phyloP scores from a whole-genome alignment of 768 basidiomycete species.

The Lactifluus pinguis region DNA sequence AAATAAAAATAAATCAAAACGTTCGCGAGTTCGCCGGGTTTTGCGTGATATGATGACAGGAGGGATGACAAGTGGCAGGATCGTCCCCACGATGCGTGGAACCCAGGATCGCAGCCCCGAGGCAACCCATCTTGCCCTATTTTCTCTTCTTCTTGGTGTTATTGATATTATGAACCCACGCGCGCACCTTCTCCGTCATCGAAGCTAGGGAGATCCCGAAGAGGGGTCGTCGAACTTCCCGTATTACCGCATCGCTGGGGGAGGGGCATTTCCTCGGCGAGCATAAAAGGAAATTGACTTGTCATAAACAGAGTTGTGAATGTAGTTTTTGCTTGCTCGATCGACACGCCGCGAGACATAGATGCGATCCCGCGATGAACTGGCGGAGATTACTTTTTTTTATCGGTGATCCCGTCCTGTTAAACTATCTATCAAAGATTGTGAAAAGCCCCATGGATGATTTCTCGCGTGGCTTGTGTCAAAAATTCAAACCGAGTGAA shows the following conservation, averaged over 20 bases:
- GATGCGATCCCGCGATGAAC: slow-evolving; percentile 6
- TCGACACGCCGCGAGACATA: slow-evolving; percentile 9
- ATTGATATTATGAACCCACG: not conserved
- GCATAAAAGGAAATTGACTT: slow-evolving; percentile 9
- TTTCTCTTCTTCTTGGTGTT: not conserved
- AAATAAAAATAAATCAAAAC: too few species aligned
- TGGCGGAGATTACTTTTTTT: slow-evolving; percentile 3
- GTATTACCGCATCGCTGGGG: too few species aligned
- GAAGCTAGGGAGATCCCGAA: slow-evolving; percentile 6
- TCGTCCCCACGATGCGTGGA: slow-evolving; percentile 22
- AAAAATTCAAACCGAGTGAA: too few species aligned
- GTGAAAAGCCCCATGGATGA: too few species aligned
- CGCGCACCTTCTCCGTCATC: not conserved
- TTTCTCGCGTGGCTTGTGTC: too few species aligned
- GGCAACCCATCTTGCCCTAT: not conserved
- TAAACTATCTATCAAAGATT: too few species aligned
- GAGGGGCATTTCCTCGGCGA: not conserved
- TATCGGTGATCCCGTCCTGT: slow-evolving; percentile 13
- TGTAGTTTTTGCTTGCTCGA: not conserved
- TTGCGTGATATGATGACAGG: not conserved
- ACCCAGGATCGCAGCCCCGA: not conserved
- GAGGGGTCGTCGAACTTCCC: not conserved
- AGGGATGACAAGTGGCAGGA: not conserved
- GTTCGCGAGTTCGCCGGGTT: too few species aligned
- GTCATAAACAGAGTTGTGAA: not conserved